A percentile compares a stretch with the other conserved stretches of the same genome.
These are phyloP conservation scores for Cnidoscolus chayamansa DNA, from an alignment of 441 rosid genomes.

Conservation along the genomic window DNA sequence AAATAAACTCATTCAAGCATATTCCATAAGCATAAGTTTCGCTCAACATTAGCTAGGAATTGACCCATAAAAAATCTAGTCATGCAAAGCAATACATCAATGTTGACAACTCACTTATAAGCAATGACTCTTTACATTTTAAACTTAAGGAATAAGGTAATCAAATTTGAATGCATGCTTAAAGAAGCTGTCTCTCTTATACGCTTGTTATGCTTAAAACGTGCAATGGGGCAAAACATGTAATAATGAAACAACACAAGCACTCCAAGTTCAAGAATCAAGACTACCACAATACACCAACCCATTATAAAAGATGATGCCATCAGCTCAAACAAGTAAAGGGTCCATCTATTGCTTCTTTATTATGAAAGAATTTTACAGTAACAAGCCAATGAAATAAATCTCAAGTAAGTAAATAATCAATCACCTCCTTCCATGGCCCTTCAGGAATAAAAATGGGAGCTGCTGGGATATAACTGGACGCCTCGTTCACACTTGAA, in stretches of 20 bases:
- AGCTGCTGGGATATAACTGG: constrained; percentile 67
- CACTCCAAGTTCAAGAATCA: background rate
- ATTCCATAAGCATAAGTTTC: background rate
- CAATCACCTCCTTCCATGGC: constrained; percentile 71
- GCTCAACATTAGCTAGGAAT: background rate
- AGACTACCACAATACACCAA: background rate
- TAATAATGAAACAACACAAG: background rate
- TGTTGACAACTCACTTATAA: background rate
- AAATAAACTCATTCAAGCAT: background rate
- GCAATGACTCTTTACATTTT: background rate
- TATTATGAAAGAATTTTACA: background rate
- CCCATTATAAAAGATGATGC: background rate
- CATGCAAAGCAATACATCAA: background rate
- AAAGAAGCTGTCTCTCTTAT: too few relatives aligned
- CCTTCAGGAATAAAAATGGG: constrained; percentile 83
- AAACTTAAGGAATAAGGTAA: background rate
- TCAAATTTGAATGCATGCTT: background rate
- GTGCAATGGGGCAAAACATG: background rate
- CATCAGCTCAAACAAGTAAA: background rate
- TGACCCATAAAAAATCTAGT: background rate
- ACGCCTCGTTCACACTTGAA: constrained; percentile 40
- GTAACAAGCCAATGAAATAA: too few relatives aligned
- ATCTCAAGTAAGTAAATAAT: too few relatives aligned
- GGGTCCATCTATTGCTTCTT: background rate
- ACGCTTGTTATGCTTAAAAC: background rate